phyloP scores from a whole-genome alignment of 139 green algal genomes.

The Eudorina sp. region DNA sequence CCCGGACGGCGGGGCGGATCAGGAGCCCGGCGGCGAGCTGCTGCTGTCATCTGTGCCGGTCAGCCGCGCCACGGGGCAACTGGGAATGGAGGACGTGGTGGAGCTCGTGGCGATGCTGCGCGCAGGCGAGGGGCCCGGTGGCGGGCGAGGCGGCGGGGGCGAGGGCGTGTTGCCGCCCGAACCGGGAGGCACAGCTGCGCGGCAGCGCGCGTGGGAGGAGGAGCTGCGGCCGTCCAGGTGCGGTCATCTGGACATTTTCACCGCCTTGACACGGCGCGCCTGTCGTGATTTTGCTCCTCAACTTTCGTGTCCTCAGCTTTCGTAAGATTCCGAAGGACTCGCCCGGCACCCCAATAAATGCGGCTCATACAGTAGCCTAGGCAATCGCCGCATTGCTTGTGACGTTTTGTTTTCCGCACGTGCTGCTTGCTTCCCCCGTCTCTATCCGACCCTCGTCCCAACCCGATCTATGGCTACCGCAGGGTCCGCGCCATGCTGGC shows the following conservation, averaged over 20 bases:
- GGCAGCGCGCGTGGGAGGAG: conserved; percentile 69
- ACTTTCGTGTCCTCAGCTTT: too few relatives aligned
- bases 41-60: conserved; percentile 74
- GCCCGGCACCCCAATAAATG: too few relatives aligned
- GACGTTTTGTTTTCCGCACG: too few relatives aligned
- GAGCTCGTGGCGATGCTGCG: conserved; percentile 51
- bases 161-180: conserved; percentile 60
- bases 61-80: conserved; percentile 55
- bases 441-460: too few relatives aligned
- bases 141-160: conserved; percentile 75
- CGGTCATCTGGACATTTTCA: too few relatives aligned
- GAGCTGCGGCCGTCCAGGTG: conserved; percentile 59
- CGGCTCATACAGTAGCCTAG: too few relatives aligned
- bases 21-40: conserved; percentile 57
- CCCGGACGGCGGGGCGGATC: background rate
- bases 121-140: conserved; percentile 64
- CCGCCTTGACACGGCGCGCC: too few relatives aligned
- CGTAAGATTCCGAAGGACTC: too few relatives aligned
- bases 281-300: too few relatives aligned
- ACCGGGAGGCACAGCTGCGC: conserved; percentile 57
- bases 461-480: too few relatives aligned
- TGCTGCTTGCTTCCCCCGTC: too few relatives aligned
- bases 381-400: too few relatives aligned
- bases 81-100: conserved; percentile 53
- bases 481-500: conserved; percentile 94